Percentiles rank a stretch among this genome's conserved stretches.
Evolutionary conservation across 495 filamentous ascomycete genomes (phyloP).

Genomic region (Penicillium samsonianum): DNA sequence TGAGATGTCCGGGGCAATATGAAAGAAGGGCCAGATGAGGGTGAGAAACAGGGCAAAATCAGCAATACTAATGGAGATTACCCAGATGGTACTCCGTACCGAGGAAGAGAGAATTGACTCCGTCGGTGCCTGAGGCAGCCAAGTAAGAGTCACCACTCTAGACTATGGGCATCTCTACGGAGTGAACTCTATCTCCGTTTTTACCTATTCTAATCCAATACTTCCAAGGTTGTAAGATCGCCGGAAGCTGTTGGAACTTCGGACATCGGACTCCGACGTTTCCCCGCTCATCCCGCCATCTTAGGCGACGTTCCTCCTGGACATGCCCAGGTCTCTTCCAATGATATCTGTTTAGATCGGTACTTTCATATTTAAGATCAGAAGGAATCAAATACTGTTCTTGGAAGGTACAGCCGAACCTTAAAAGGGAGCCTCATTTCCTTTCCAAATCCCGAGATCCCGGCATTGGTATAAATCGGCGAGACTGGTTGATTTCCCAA

Average conservation of each 20-base stretch:
- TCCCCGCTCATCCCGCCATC: background rate
- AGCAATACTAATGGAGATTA: background rate
- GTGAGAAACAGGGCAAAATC: background rate
- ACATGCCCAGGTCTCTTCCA: background rate
- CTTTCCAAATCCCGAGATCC: conserved; percentile 24
- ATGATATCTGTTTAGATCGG: background rate
- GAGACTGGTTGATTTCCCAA: background rate
- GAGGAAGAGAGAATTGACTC: too few species aligned
- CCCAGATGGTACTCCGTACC: background rate
- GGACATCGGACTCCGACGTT: background rate
- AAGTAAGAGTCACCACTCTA: too few species aligned
- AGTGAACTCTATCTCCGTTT: background rate
- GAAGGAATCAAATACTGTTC: conserved; percentile 8
- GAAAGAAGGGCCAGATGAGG: background rate
- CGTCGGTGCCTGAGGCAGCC: background rate
- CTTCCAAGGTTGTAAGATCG: background rate
- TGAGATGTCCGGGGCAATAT: background rate
- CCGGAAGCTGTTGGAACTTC: background rate
- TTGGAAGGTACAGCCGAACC: conserved; percentile 23
- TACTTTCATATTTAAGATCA: background rate
- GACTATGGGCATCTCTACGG: background rate
- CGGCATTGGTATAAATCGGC: conserved; percentile 14
- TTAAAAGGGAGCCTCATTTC: conserved; percentile 1
- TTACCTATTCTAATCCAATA: background rate
- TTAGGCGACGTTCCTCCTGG: background rate